These are phyloP conservation scores for Lentinus tigrinus DNA, from an alignment of 768 basidiomycete genomes.

Conservation along the genomic window DNA sequence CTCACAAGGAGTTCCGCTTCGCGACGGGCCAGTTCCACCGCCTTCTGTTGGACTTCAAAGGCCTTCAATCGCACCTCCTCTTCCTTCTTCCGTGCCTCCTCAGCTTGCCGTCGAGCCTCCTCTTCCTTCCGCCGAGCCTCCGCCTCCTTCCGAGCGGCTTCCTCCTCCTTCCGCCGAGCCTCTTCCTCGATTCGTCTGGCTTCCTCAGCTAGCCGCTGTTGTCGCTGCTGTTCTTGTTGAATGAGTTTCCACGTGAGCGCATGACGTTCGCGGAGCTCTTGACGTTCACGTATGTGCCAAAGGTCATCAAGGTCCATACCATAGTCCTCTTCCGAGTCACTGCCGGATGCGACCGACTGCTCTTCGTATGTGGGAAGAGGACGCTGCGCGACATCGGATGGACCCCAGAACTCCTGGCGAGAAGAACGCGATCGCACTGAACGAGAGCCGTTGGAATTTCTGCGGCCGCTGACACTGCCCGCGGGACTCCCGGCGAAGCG, in stretches of 20 bases:
- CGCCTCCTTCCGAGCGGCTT: constrained; percentile 21
- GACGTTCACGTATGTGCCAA: constrained; percentile 8
- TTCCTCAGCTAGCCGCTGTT: constrained; percentile 14
- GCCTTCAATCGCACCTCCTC: constrained; percentile 27
- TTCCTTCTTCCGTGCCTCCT: constrained; percentile 20
- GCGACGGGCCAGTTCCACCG: constrained; percentile 28
- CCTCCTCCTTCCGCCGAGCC: constrained; percentile 18
- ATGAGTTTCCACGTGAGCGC: constrained; percentile 3
- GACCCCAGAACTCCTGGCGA: constrained; percentile 16
- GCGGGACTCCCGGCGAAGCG: constrained; percentile 4
- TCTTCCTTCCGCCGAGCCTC: constrained; percentile 24
- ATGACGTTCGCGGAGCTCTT: constrained; percentile 4
- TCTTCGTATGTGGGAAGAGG: constrained; percentile 22
- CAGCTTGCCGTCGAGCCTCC: constrained; percentile 23
- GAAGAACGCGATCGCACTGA: constrained; percentile 24
- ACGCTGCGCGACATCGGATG: constrained; percentile 10
- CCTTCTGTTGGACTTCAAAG: constrained; percentile 12
- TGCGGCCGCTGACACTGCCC: constrained; percentile 10
- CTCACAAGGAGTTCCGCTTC: constrained; percentile 23
- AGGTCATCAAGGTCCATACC: constrained; percentile 16
- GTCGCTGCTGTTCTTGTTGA: constrained; percentile 3
- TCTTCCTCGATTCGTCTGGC: constrained; percentile 20
- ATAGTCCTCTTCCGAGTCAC: constrained; percentile 22
- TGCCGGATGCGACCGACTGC: constrained; percentile 20
- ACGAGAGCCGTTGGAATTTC: constrained; percentile 24